Evolutionary conservation across 2,329 filamentous ascomycete genomes (phyloP), one percentile per base, ranked within the genome.

Genomic region (Tolypocladium ovalisporum): DNA sequence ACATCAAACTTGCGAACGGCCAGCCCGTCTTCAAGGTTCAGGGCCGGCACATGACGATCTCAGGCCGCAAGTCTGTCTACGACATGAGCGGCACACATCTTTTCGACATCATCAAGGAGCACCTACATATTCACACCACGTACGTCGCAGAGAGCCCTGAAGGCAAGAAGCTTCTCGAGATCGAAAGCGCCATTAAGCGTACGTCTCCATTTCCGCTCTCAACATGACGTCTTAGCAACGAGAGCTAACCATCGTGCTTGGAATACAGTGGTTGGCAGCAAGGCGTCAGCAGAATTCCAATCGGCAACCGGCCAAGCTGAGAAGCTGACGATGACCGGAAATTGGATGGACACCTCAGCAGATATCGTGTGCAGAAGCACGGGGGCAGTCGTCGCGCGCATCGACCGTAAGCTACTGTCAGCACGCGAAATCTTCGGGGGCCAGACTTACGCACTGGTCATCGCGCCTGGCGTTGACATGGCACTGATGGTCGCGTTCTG

Each of bases 401-500:
- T 89, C 63, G 72, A 79, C 58, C 79, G 85, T 59, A 80, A 81
- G 64, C 68, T 84, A 39, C 73, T 85, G 57, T 85, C 79, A 62
- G 75, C 73, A 37, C 73, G 82, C 36, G 78, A 88, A 63, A 65
- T 86, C 2, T 67, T 87, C 29, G 79, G 78, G 44, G 80, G 77
- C 12, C 78, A 85, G 71, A 86, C 84, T 4, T 89, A 89, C 62
- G 79, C 76, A 1, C 76, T 89, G 6, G 76, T 76, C 0, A 77
- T 89, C 7, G 84, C 84, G 1, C 83, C 85, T 0, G 81, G 81
- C 19, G 81, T 87, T 8, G 86, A 90, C 64, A 77, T 87, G 70
- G 79, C 83, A 4, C 65, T 89, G 52, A 79, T 89, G 62, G 82
- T 77, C 0, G 86, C 85, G 13, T 73, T 89, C 64, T 88, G 84